phyloP scores from a whole-genome alignment of 2,329 filamentous ascomycete species.

The Trichoderma harzianum region DNA sequence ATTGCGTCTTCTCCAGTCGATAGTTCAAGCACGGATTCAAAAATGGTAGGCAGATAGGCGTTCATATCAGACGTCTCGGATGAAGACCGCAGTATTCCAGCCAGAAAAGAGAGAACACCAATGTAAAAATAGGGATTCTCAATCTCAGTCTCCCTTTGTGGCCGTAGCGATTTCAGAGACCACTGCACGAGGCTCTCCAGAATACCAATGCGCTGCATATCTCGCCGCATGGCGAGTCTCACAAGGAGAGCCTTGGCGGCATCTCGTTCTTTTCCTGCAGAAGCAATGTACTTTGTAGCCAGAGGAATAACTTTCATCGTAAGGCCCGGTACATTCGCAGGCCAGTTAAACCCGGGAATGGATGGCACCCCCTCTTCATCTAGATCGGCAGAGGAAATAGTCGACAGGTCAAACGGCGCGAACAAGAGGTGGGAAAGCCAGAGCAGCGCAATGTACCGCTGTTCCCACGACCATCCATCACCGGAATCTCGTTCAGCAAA shows the following conservation, averaged over 20 bases:
- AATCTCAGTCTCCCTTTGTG: conserved; percentile 34
- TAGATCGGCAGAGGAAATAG: conserved; percentile 66
- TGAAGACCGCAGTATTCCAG: conserved; percentile 66
- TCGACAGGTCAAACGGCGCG: conserved; percentile 85
- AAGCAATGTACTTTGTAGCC: conserved; percentile 67
- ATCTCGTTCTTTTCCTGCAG: conserved; percentile 82
- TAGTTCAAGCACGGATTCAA: conserved; percentile 59
- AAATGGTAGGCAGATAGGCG: conserved; percentile 62
- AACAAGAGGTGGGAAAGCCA: conserved; percentile 83
- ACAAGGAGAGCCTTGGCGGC: conserved; percentile 82
- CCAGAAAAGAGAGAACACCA: conserved; percentile 75
- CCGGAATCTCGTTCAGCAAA: neutral
- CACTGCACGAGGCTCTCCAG: conserved; percentile 66
- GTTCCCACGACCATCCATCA: conserved; percentile 69
- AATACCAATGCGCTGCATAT: conserved; percentile 79
- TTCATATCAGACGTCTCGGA: conserved; percentile 73
- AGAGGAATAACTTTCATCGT: conserved; percentile 67
- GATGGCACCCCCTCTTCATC: conserved; percentile 43
- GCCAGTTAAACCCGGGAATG: conserved; percentile 53
- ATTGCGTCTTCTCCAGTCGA: conserved; percentile 47
- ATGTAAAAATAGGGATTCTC: conserved; percentile 70
- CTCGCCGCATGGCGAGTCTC: conserved; percentile 73
- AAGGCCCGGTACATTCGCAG: conserved; percentile 63
- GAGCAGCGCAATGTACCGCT: conserved; percentile 79
- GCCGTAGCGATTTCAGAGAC: conserved; percentile 61